Evolutionary conservation across 257 asterid genomes (phyloP), one percentile per base, ranked within the genome.

Genomic region (Fraxinus quadrangulata): DNA sequence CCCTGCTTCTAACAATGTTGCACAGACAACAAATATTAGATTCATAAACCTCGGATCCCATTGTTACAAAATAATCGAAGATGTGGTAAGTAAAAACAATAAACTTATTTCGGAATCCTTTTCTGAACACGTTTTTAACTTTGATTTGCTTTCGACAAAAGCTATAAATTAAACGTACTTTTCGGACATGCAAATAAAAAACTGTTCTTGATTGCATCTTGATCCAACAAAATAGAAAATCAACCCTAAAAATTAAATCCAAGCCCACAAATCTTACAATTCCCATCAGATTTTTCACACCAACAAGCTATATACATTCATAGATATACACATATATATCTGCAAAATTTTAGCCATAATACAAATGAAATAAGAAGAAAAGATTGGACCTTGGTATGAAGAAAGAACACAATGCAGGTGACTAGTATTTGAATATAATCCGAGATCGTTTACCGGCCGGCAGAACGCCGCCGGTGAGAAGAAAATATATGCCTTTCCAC

Each of bases 381-480:
- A 10, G 33, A 61, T 2, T 61, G 68, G 73, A 82, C 84, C 83
- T 79, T 81, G 74, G 33, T 61, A 33, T 34, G 39, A 76, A 65
- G 33, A 39, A 39, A 77, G 39, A 67, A 56, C 23, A 28, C 68
- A 47, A 77, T 40, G 67, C 40, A 37, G 66, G 39, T 14, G 70
- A 61, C 19, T 24, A 39, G 8, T 19, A 23, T 31, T 37, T 16
- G 33, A 71, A 76, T 21, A 45, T 39, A 73, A 73, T 73, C n/a
- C 24, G 26, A 30, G 61, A 76, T 69, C 23, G 2, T 78, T 74
- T 83, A 54, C 84, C 83, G 83, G 85, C 82, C 63, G 81, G 83
- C 79, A 30, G 71, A 75, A 26, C 70, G 68, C 85, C 85, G 81
- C 83, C 87, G 85, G 87, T 40, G 77, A 67, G 34, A 67, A 75